A percentile compares a stretch with the other conserved stretches of the same genome.
Evolutionary conservation across 2,329 filamentous ascomycete species (phyloP).

Genomic region (Chaetomiaceae sp.): DNA sequence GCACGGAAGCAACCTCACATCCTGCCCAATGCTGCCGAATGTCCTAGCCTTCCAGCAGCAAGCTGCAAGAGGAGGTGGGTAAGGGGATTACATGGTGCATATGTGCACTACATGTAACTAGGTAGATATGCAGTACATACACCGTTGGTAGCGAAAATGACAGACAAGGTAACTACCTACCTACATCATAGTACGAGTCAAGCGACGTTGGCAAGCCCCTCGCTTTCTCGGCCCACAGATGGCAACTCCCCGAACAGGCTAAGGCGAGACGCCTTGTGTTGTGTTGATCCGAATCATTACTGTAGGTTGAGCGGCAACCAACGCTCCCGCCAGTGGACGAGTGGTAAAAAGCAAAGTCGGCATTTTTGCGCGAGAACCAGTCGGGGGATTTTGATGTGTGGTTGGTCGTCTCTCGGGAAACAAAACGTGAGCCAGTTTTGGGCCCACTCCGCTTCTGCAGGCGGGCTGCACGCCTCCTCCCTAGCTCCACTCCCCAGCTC

Average conservation of each 20-base stretch:
- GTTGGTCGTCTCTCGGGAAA: conserved; percentile 14
- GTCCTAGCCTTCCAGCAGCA: too few species aligned
- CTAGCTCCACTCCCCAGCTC: background rate
- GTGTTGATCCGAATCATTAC: background rate
- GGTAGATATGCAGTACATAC: too few species aligned
- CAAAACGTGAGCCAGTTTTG: conserved; percentile 17
- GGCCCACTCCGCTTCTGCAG: conserved; percentile 12
- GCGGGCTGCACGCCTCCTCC: conserved; percentile 11
- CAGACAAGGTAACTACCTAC: too few species aligned
- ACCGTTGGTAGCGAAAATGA: too few species aligned
- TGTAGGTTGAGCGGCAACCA: too few species aligned
- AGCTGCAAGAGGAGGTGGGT: too few species aligned
- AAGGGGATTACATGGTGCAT: too few species aligned
- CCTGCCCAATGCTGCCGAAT: too few species aligned
- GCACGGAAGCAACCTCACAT: background rate
- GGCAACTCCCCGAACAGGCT: background rate
- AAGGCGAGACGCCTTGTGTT: background rate
- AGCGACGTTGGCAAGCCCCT: too few species aligned
- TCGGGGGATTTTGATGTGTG: background rate
- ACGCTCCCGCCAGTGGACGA: background rate
- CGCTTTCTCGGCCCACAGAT: background rate
- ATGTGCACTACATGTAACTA: too few species aligned
- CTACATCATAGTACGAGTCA: too few species aligned
- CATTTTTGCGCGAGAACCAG: background rate
- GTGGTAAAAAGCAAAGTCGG: conserved; percentile 5